Conservation (phyloP, 192 early-diverging fungal genomes). For the Cetraspora pellucida region DNA sequence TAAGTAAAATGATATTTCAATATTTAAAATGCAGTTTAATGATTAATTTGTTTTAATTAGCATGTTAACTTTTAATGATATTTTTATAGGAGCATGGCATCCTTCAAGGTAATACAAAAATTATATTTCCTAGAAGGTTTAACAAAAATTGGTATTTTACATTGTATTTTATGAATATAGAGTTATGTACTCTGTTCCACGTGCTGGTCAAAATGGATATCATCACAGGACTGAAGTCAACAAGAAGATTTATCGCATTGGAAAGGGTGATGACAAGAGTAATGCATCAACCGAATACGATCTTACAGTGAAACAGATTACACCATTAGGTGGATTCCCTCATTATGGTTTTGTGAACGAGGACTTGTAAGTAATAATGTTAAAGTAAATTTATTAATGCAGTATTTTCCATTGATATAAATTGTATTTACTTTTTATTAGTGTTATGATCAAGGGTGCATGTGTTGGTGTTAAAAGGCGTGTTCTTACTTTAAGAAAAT, state of each 20-base stretch:
- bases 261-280: constrained; percentile 78
- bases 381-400: background rate
- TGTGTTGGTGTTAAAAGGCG: constrained; percentile 96
- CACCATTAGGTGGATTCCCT: constrained; percentile 98
- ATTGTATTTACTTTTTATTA: background rate
- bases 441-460: constrained; percentile 96
- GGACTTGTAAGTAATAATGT: constrained; percentile 65
- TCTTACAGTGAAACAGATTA: constrained; percentile 93
- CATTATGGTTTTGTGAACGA: constrained; percentile 98
- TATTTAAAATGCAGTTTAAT: background rate
- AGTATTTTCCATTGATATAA: background rate
- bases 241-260: constrained; percentile 99
- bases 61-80: background rate
- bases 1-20: constrained; percentile 63
- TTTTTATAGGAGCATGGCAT: constrained; percentile 33
- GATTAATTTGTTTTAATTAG: background rate
- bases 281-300: constrained; percentile 96
- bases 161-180: constrained; percentile 74
- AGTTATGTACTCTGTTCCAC: constrained; percentile 99
- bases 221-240: constrained; percentile 99
- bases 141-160: background rate
- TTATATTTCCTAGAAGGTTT: background rate
- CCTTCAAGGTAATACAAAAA: constrained; percentile 30
- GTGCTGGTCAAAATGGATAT: constrained; percentile 99
- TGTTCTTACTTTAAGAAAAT: constrained; percentile 98